These are phyloP conservation scores for Cubamyces lactineus DNA, from an alignment of 768 basidiomycete genomes.

Conservation along the genomic window DNA sequence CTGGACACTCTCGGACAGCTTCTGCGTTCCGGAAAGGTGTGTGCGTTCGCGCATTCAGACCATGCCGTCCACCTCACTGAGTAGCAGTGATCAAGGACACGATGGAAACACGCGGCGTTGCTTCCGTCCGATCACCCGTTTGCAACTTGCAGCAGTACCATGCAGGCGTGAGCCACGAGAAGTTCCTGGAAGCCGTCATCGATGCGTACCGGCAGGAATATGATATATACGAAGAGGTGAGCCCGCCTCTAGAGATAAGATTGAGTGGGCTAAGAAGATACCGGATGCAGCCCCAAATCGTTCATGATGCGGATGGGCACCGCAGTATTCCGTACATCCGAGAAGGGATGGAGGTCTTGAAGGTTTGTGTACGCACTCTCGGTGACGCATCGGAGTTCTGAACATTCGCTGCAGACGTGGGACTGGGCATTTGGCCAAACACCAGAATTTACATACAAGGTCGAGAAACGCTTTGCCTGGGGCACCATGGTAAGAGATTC, in stretches of 20 bases:
- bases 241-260: conserved; percentile 7
- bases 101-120: conserved; percentile 84
- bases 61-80: conserved; percentile 11
- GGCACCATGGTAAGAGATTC: conserved; percentile 43
- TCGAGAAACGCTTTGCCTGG: conserved; percentile 43
- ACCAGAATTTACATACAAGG: conserved; percentile 82
- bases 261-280: not conserved
- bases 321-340: conserved; percentile 60
- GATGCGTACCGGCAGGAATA: conserved; percentile 69
- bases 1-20: conserved; percentile 74
- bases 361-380: conserved; percentile 44
- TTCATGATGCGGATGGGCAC: conserved; percentile 51
- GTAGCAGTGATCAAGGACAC: conserved; percentile 53
- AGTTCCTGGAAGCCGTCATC: conserved; percentile 71
- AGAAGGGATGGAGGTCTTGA: conserved; percentile 73
- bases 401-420: conserved; percentile 65
- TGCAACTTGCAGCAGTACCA: conserved; percentile 72
- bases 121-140: conserved; percentile 92
- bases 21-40: conserved; percentile 67
- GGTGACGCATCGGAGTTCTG: not conserved
- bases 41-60: conserved; percentile 12
- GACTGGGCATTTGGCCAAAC: conserved; percentile 93
- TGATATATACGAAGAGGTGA: conserved; percentile 40
- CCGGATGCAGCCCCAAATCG: conserved; percentile 28
- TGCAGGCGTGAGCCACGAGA: conserved; percentile 59